A percentile compares a stretch with the other conserved stretches of the same genome.
Conservation (phyloP, 805 yeast species). For the Teunomyces tritomae region DNA sequence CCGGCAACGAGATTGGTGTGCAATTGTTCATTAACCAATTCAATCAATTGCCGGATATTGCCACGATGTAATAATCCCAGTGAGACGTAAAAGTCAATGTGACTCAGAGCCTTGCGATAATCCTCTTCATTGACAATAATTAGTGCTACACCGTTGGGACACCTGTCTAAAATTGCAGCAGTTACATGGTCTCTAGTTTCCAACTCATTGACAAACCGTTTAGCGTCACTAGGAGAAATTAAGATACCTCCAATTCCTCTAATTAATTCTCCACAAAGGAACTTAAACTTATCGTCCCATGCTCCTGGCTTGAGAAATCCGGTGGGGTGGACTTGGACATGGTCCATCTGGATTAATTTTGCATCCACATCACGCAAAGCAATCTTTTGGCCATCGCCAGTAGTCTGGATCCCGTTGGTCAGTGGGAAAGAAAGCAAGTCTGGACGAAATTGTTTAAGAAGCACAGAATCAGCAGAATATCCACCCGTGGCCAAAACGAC, state of each 20-base stretch:
- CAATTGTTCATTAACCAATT: conserved; percentile 9
- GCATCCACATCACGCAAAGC: conserved; percentile 45
- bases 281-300: conserved; percentile 44
- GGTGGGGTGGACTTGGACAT: conserved; percentile 62
- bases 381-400: conserved; percentile 59
- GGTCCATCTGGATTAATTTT: conserved; percentile 53
- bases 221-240: conserved; percentile 42
- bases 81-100: conserved; percentile 49
- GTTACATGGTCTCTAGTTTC: conserved; percentile 54
- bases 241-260: conserved; percentile 61
- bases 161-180: conserved; percentile 32
- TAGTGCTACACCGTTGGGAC: conserved; percentile 17
- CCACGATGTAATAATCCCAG: conserved; percentile 27
- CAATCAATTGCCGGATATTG: conserved; percentile 15
- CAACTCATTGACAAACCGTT: conserved; percentile 54
- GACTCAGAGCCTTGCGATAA: conserved; percentile 44
- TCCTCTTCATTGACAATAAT: conserved; percentile 42
- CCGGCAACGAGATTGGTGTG: conserved; percentile 12
- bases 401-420: conserved; percentile 54
- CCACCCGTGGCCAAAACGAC: conserved; percentile 63
- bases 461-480: conserved; percentile 41
- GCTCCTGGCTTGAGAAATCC: conserved; percentile 50
- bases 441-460: conserved; percentile 44
- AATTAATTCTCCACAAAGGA: conserved; percentile 58
- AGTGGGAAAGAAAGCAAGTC: conserved; percentile 47